phyloP scores from a whole-genome alignment of 2,329 filamentous ascomycete species.

The Magnaporthiopsis rhizophila region DNA sequence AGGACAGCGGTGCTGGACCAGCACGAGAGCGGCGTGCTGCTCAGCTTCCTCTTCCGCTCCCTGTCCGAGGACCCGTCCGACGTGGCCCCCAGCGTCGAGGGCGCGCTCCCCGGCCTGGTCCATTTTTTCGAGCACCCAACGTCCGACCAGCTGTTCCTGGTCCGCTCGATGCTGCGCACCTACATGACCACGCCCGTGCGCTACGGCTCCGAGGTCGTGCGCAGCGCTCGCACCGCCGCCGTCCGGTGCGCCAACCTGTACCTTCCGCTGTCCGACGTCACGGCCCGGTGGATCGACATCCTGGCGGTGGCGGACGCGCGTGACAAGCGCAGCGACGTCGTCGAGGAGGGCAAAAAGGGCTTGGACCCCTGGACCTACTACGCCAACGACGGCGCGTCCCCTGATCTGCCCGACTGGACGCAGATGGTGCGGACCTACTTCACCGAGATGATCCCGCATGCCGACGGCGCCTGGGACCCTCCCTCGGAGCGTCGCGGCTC shows the following conservation, averaged over 20 bases:
- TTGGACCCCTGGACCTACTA: slow-evolving; percentile 58
- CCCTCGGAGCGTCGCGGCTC: background rate
- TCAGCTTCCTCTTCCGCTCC: slow-evolving; percentile 73
- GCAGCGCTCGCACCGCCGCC: slow-evolving; percentile 72
- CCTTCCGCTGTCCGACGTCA: slow-evolving; percentile 68
- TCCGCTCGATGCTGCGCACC: slow-evolving; percentile 52
- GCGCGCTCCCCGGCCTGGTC: slow-evolving; percentile 69
- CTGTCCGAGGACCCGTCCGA: slow-evolving; percentile 72
- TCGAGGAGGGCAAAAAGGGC: slow-evolving; percentile 84
- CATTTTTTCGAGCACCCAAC: slow-evolving; percentile 29
- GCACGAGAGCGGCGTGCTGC: slow-evolving; percentile 38
- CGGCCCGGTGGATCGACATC: slow-evolving; percentile 82
- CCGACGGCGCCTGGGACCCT: background rate
- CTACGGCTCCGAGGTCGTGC: slow-evolving; percentile 38
- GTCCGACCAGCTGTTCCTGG: slow-evolving; percentile 20
- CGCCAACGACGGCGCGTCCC: slow-evolving; percentile 34
- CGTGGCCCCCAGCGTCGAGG: slow-evolving; percentile 81
- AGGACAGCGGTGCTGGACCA: slow-evolving; percentile 43
- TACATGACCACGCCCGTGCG: slow-evolving; percentile 52
- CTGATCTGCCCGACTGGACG: slow-evolving; percentile 40
- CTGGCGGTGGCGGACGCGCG: slow-evolving; percentile 62
- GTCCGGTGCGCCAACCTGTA: slow-evolving; percentile 88
- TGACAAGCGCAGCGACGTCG: slow-evolving; percentile 69
- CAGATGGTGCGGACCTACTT: slow-evolving; percentile 45
- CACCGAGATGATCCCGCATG: slow-evolving; percentile 22